Base-by-base conservation (phyloP, 202 grass and related monocot species). In the Carex sylvatica region DNA sequence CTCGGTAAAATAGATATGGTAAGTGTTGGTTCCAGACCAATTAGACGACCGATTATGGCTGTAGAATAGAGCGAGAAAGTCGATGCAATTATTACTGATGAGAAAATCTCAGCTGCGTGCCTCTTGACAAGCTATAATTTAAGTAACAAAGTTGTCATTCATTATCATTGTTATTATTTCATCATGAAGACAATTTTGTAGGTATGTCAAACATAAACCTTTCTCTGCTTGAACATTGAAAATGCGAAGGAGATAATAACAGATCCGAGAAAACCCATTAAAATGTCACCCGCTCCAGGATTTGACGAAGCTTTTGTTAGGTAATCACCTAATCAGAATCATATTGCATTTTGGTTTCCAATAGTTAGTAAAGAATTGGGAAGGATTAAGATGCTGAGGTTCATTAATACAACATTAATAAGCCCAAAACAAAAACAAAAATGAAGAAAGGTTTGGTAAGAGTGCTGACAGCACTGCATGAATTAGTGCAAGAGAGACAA, bases 141-240 rank as follows among this genome's bases (percentile, higher is more conserved):
- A 63, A 23, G 62, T 78, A 54, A 60, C 67, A 9, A 24, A 18
- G 11, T 35, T 80, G 19, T n/a, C 4, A 9, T 13, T 83, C 72
- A 86, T 33, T 16, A 26, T 31, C 33, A 61, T 61, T 72, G 40
- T 65, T 38, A 65, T 70, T 20, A 64, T 80, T 79, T 51, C 38
- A 61, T 18, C 4, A 4, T 61, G 30, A 61, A 80, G 56, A 61
- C 49, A 65, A 36, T 44, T 65, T 61, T 65, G 31, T 36, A 30
- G 19, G 31, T 22, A 26, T 46, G 61, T 73, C 20, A 60, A 54
- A 56, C 16, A 56, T 5, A 26, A 77, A 93, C 92, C 92, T 94
- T 91, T 85, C 95, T 91, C 86, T 95, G 92, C 87, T 95, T 92
- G 84, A 95, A 98, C 89, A 98, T 95, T 30, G 96, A 90, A 92